Conservation (phyloP, 2,329 filamentous ascomycete genomes). For the Stemphylium vesicarium region DNA sequence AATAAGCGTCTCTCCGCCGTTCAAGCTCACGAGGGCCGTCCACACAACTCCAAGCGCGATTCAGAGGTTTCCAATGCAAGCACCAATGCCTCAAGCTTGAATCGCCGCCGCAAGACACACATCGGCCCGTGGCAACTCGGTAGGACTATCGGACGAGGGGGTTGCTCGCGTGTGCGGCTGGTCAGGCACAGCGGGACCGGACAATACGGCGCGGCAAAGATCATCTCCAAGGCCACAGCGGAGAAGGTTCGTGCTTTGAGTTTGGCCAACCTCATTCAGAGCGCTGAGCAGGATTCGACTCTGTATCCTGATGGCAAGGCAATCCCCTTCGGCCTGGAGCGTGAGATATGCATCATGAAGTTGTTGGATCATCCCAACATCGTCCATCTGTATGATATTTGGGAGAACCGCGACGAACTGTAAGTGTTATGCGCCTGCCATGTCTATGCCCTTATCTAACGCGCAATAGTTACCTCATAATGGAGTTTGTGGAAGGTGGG, state of each 20-base stretch:
- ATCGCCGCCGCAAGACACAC: constrained; percentile 68
- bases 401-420: constrained; percentile 96
- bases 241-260: constrained; percentile 85
- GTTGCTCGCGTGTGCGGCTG: constrained; percentile 84
- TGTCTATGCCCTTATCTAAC: constrained; percentile 19
- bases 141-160: constrained; percentile 85
- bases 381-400: constrained; percentile 93
- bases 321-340: constrained; percentile 87
- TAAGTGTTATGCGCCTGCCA: constrained; percentile 56
- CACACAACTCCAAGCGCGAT: constrained; percentile 57
- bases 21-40: constrained; percentile 53
- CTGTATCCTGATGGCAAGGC: constrained; percentile 64
- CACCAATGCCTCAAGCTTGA: constrained; percentile 56
- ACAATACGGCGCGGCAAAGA: constrained; percentile 90
- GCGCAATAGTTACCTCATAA: constrained; percentile 78
- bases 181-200: constrained; percentile 81
- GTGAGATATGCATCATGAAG: constrained; percentile 97
- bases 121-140: constrained; percentile 95
- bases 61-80: constrained; percentile 63
- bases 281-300: constrained; percentile 65
- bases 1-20: constrained; percentile 62
- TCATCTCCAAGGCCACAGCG: constrained; percentile 81
- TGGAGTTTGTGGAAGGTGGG: constrained; percentile 85
- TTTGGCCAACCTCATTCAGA: constrained; percentile 79
- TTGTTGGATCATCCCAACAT: constrained; percentile 94